Conservation (phyloP, 2,329 filamentous ascomycete species). For the Tolypocladium tropicale region DNA sequence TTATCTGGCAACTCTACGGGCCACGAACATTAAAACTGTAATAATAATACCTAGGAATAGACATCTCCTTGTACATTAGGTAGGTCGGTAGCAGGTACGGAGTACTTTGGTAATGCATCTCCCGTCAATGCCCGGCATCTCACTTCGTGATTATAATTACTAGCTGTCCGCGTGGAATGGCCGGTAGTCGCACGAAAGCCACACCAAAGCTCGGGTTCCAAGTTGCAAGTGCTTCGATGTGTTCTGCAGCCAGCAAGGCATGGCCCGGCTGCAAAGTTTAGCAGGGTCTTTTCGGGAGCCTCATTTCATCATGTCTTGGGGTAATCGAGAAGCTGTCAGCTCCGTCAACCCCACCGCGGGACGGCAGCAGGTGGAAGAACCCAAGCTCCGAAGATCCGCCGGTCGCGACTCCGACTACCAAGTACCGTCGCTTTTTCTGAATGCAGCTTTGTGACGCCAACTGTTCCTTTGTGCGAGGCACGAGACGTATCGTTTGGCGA, state of each 20-base stretch:
- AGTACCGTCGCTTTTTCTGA: not conserved
- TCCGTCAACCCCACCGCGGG: not conserved
- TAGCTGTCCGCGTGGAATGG: too few species aligned
- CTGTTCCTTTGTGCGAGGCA: not conserved
- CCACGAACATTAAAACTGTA: not conserved
- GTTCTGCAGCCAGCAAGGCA: not conserved
- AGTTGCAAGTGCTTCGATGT: not conserved
- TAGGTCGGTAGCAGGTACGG: too few species aligned
- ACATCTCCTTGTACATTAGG: not conserved
- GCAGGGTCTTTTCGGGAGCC: not conserved
- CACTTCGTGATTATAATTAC: too few species aligned
- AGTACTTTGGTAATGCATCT: not conserved
- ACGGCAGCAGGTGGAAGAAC: slow-evolving; percentile 2
- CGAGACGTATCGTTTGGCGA: not conserved
- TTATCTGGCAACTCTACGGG: not conserved
- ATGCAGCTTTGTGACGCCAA: not conserved
- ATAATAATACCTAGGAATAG: not conserved
- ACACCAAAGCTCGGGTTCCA: not conserved
- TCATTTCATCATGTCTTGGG: not conserved
- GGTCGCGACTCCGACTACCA: slow-evolving; percentile 4
- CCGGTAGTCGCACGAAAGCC: not conserved
- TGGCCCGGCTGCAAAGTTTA: not conserved
- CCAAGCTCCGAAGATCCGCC: slow-evolving; percentile 18
- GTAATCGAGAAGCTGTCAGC: too few species aligned
- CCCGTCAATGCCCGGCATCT: not conserved